Evolutionary conservation across 2,329 filamentous ascomycete species (phyloP).

Genomic region (Verticillium albo-atrum): DNA sequence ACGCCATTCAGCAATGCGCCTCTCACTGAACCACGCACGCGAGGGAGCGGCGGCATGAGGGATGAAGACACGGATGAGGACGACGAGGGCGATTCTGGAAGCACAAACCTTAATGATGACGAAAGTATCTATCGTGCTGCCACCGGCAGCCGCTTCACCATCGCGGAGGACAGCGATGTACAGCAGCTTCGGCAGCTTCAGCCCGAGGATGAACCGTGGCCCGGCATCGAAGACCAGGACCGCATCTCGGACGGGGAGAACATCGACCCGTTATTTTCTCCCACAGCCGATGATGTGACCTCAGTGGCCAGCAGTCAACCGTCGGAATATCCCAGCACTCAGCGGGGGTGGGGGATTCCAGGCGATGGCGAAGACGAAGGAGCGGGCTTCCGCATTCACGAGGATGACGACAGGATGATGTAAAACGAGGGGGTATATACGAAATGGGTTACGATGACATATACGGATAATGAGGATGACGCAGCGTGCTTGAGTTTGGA

Average conservation of each 20-base stretch:
- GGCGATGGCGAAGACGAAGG: conserved; percentile 12
- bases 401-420: conserved; percentile 23
- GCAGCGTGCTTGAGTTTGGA: neutral
- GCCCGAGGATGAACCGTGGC: conserved; percentile 54
- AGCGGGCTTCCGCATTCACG: conserved; percentile 33
- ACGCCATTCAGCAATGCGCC: conserved; percentile 67
- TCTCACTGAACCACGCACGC: conserved; percentile 32
- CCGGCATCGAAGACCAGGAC: conserved; percentile 48
- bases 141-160: neutral
- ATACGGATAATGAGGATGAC: neutral
- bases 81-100: conserved; percentile 19
- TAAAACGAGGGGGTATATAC: neutral
- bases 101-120: conserved; percentile 21
- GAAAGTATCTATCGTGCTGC: conserved; percentile 12
- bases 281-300: conserved; percentile 23
- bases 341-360: conserved; percentile 32
- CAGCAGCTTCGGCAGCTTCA: conserved; percentile 24
- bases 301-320: conserved; percentile 43
- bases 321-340: conserved; percentile 52
- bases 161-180: conserved; percentile 23
- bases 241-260: conserved; percentile 46
- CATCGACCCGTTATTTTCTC: conserved; percentile 33
- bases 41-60: conserved; percentile 6
- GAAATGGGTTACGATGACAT: neutral
- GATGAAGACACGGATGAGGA: conserved; percentile 17